These are phyloP conservation scores for Salix arbutifolia DNA, from an alignment of 345 rosid species.

Conservation along the genomic window DNA sequence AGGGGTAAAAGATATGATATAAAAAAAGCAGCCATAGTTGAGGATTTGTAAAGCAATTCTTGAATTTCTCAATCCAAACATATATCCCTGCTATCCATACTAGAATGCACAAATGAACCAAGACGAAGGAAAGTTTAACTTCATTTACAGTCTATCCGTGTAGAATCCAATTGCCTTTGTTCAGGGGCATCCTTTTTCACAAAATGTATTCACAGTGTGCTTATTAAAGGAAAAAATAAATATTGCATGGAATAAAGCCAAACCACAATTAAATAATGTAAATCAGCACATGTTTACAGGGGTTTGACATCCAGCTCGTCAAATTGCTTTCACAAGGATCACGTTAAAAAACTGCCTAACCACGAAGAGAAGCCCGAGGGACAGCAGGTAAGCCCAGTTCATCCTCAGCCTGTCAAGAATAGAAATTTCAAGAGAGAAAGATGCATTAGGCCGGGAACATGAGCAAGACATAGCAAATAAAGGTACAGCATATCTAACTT, in stretches of 20 bases:
- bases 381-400: slow-evolving; percentile 86
- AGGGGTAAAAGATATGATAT: too few species aligned
- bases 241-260: neutral
- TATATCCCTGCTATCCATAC: too few species aligned
- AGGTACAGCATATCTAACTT: neutral
- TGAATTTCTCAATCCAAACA: too few species aligned
- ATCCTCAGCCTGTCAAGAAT: slow-evolving; percentile 68
- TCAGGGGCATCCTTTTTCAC: neutral
- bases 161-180: neutral
- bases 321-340: neutral
- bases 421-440: neutral
- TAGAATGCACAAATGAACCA: too few species aligned
- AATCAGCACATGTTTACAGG: slow-evolving; percentile 5
- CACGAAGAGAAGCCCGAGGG: slow-evolving; percentile 79
- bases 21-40: too few species aligned
- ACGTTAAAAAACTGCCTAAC: slow-evolving; percentile 19
- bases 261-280: neutral
- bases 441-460: neutral
- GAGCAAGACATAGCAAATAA: neutral
- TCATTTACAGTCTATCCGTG: neutral
- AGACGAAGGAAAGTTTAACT: neutral
- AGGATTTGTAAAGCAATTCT: too few species aligned
- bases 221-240: neutral
- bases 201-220: neutral
- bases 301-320: neutral